Evolutionary conservation across 2,329 filamentous ascomycete genomes (phyloP).

Genomic region (Penicillium aurantiogriseum): DNA sequence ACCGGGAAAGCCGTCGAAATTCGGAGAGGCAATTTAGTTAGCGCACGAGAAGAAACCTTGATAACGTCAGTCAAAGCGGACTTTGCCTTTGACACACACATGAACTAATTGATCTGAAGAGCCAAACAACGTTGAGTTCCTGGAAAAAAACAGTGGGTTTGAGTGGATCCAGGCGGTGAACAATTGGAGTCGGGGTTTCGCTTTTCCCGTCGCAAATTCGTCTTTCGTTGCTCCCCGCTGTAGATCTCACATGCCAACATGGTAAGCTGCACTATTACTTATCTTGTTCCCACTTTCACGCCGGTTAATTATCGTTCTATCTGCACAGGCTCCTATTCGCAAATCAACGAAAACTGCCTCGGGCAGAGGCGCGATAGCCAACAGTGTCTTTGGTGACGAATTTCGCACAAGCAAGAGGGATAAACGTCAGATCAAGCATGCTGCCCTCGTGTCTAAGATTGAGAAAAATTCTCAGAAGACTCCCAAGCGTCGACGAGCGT

Average conservation of each 20-base stretch:
- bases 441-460: constrained; percentile 73
- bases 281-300: constrained; percentile 11
- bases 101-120: neutral
- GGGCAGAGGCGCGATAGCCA: constrained; percentile 18
- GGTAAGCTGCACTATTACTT: constrained; percentile 6
- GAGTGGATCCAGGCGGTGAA: constrained; percentile 8
- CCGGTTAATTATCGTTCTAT: constrained; percentile 15
- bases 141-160: constrained; percentile 11
- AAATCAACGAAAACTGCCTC: constrained; percentile 16
- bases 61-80: constrained; percentile 20
- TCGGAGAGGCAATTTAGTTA: neutral
- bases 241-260: constrained; percentile 14
- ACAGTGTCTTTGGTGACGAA: constrained; percentile 31
- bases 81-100: neutral
- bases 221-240: neutral
- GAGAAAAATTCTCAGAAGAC: constrained; percentile 58
- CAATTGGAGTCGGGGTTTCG: constrained; percentile 4
- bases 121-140: constrained; percentile 19
- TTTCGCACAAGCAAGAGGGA: constrained; percentile 77
- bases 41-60: neutral
- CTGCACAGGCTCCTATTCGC: constrained; percentile 30
- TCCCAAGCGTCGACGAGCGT: constrained; percentile 65
- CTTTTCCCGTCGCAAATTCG: constrained; percentile 11
- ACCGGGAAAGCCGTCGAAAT: neutral
- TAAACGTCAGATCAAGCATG: constrained; percentile 79